Evolutionary conservation across 2,329 filamentous ascomycete species (phyloP).

Genomic region (Pyricularia grisea): DNA sequence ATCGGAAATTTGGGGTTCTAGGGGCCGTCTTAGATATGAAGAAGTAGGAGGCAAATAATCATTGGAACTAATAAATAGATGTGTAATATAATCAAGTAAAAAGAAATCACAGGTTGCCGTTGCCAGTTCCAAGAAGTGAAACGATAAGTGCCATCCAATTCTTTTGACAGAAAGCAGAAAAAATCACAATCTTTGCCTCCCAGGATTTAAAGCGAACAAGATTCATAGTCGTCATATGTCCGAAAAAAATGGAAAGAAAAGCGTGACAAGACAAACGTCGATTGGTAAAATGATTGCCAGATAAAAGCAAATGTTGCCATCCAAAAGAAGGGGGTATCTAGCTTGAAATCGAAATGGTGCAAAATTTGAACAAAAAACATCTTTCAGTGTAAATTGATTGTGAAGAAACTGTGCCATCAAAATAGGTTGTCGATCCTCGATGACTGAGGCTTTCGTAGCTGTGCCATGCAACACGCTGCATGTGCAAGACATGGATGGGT

Average conservation of each 20-base stretch:
- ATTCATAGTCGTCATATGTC: not conserved
- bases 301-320: not conserved
- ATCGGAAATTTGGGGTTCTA: not conserved
- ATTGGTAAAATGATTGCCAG: not conserved
- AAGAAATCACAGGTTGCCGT: not conserved
- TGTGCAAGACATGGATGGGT: not conserved
- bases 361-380: not conserved
- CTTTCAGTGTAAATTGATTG: not conserved
- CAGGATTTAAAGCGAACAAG: not conserved
- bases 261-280: not conserved
- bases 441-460: not conserved
- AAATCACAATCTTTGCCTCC: not conserved
- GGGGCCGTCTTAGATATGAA: not conserved
- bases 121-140: not conserved
- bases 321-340: slow-evolving; percentile 1
- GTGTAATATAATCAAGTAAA: not conserved
- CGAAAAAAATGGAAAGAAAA: not conserved
- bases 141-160: not conserved
- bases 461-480: not conserved
- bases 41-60: not conserved
- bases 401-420: not conserved
- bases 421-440: not conserved
- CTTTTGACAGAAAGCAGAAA: not conserved
- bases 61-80: not conserved
- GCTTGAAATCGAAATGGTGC: not conserved